phyloP scores from a whole-genome alignment of 495 filamentous ascomycete species.

The Penicillium fimorum region DNA sequence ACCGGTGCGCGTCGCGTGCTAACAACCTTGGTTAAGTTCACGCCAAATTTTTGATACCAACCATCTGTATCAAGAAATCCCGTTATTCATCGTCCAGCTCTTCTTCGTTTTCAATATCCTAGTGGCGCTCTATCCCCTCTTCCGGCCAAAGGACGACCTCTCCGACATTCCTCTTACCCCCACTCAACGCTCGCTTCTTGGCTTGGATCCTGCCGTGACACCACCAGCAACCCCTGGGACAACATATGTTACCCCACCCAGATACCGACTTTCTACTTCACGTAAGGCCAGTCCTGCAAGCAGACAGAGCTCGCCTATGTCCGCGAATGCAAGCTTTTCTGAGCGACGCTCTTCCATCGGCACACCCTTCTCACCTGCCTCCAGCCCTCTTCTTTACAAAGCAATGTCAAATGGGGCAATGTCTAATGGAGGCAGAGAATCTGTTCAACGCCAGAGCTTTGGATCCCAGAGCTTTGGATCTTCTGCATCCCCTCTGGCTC shows the following conservation, averaged over 20 bases:
- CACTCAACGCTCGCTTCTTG: constrained; percentile 79
- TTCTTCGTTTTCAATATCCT: constrained; percentile 65
- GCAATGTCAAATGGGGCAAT: constrained; percentile 57
- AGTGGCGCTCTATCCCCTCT: constrained; percentile 63
- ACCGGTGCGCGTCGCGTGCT: background rate
- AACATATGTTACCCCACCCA: constrained; percentile 79
- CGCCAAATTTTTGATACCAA: constrained; percentile 23
- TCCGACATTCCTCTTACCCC: constrained; percentile 90
- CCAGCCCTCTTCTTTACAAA: constrained; percentile 71
- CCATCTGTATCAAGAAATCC: constrained; percentile 33
- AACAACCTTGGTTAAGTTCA: constrained; percentile 20
- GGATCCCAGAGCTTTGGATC: constrained; percentile 62
- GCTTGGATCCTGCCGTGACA: constrained; percentile 66
- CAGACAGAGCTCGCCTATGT: constrained; percentile 53
- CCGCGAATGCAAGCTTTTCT: constrained; percentile 43
- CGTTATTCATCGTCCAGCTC: constrained; percentile 52
- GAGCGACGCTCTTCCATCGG: constrained; percentile 37
- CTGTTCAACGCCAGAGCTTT: constrained; percentile 60
- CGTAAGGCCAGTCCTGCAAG: constrained; percentile 51
- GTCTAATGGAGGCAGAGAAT: constrained; percentile 47
- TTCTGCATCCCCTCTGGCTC: constrained; percentile 31
- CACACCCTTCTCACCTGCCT: constrained; percentile 49
- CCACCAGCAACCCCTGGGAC: constrained; percentile 63
- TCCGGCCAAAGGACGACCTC: constrained; percentile 69
- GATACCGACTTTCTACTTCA: constrained; percentile 77